Conservation (phyloP, 2,329 filamentous ascomycete genomes). For the Calonectria pauciramosa region DNA sequence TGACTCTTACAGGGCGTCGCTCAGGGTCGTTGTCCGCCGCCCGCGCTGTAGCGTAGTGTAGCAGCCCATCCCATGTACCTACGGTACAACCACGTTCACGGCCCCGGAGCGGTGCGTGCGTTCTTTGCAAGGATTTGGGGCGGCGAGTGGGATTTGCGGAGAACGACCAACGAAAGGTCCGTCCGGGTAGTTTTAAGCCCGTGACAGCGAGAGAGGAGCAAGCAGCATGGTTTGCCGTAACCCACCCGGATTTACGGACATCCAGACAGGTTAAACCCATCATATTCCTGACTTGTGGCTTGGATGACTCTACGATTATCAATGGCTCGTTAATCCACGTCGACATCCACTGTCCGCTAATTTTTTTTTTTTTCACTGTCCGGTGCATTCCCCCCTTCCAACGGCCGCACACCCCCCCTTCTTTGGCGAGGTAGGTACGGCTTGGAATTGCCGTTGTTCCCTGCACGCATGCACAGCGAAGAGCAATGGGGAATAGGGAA, state of each 20-base stretch:
- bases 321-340: conserved; percentile 2
- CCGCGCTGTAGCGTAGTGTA: background rate
- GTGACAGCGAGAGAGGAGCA: too few relatives aligned
- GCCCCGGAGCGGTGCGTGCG: conserved; percentile 1
- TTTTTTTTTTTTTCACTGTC: too few relatives aligned
- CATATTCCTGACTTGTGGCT: background rate
- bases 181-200: background rate
- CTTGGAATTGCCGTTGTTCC: conserved; percentile 20
- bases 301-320: conserved; percentile 9
- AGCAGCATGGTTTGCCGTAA: background rate
- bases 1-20: conserved; percentile 39
- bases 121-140: background rate
- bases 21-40: background rate
- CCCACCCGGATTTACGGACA: conserved; percentile 44
- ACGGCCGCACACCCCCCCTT: background rate
- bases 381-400: background rate
- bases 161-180: background rate
- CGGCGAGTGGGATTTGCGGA: background rate
- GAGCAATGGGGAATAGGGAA: background rate
- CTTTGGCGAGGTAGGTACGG: background rate
- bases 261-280: conserved; percentile 31
- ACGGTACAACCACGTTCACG: background rate
- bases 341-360: background rate
- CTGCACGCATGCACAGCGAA: background rate
- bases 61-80: background rate